Percentiles rank a stretch among this genome's conserved stretches.
Conservation (phyloP, 2,329 filamentous ascomycete species). For the Acarospora socialis region DNA sequence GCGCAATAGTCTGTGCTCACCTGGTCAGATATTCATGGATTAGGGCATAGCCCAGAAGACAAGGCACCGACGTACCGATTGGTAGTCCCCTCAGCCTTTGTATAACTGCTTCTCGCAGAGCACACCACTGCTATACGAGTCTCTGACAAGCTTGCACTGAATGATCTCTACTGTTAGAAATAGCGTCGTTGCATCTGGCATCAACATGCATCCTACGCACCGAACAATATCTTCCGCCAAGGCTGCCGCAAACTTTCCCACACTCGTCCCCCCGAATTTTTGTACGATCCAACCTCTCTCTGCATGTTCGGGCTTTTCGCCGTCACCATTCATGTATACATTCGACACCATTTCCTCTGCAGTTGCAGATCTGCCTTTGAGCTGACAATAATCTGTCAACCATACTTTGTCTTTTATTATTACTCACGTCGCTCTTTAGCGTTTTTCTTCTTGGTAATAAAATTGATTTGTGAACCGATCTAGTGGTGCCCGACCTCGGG, state of each 20-base stretch:
- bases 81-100: slow-evolving; percentile 88
- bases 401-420: too few relatives aligned
- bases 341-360: too few relatives aligned
- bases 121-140: slow-evolving; percentile 85
- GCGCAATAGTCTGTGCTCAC: slow-evolving; percentile 9
- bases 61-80: slow-evolving; percentile 48
- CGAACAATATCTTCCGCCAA: slow-evolving; percentile 58
- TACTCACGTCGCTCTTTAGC: too few relatives aligned
- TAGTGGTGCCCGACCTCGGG: too few relatives aligned
- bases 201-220: slow-evolving; percentile 32
- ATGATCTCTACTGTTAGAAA: slow-evolving; percentile 3
- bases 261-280: slow-evolving; percentile 90
- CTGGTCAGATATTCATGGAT: too few relatives aligned
- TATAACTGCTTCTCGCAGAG: slow-evolving; percentile 85
- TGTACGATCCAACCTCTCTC: slow-evolving; percentile 62
- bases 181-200: slow-evolving; percentile 6
- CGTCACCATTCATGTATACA: too few relatives aligned
- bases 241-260: slow-evolving; percentile 79
- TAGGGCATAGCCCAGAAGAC: slow-evolving; percentile 11
- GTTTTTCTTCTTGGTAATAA: too few relatives aligned
- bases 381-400: too few relatives aligned
- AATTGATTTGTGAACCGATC: too few relatives aligned
- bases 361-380: too few relatives aligned
- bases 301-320: too few relatives aligned
- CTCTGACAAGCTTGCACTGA: slow-evolving; percentile 45